Evolutionary conservation across 2,329 filamentous ascomycete genomes (phyloP).

Genomic region (Diaporthe citri): DNA sequence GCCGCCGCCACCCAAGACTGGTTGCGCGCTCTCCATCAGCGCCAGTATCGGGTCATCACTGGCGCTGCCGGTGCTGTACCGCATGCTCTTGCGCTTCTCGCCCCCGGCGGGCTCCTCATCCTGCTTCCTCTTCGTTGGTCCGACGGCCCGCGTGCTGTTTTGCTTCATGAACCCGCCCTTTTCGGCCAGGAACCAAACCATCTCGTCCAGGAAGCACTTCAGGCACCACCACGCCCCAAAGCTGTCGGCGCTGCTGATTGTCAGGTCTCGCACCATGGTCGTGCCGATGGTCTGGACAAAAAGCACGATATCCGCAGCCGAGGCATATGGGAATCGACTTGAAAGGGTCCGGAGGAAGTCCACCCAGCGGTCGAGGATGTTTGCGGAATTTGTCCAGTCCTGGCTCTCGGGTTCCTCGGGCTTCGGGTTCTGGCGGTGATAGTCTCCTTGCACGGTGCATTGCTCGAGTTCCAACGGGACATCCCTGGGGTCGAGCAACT

Average conservation of each 20-base stretch:
- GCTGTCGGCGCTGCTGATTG: constrained; percentile 80
- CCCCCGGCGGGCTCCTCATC: neutral
- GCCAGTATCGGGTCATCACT: constrained; percentile 61
- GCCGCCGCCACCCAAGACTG: constrained; percentile 58
- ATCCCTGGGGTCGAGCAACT: constrained; percentile 76
- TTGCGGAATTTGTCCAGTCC: constrained; percentile 63
- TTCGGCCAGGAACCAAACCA: constrained; percentile 90
- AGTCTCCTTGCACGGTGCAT: constrained; percentile 70
- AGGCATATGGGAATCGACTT: constrained; percentile 78
- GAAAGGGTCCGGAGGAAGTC: constrained; percentile 78
- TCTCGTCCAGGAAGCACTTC: constrained; percentile 95
- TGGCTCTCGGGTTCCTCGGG: constrained; percentile 54
- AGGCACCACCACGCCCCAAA: constrained; percentile 96
- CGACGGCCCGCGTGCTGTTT: constrained; percentile 54
- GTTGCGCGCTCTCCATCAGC: constrained; percentile 61
- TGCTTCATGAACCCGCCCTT: constrained; percentile 87
- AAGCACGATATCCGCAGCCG: constrained; percentile 79
- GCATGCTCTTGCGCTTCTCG: constrained; percentile 44
- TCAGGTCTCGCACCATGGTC: constrained; percentile 84
- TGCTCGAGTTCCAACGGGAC: constrained; percentile 75
- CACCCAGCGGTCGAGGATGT: constrained; percentile 84
- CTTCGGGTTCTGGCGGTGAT: constrained; percentile 61
- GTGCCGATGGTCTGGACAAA: constrained; percentile 82
- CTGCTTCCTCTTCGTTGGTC: constrained; percentile 41
- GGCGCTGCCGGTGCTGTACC: constrained; percentile 55